A percentile compares a stretch with the other conserved stretches of the same genome.
Conservation (phyloP, 2,329 filamentous ascomycete genomes). For the Paecilomyces sp. region DNA sequence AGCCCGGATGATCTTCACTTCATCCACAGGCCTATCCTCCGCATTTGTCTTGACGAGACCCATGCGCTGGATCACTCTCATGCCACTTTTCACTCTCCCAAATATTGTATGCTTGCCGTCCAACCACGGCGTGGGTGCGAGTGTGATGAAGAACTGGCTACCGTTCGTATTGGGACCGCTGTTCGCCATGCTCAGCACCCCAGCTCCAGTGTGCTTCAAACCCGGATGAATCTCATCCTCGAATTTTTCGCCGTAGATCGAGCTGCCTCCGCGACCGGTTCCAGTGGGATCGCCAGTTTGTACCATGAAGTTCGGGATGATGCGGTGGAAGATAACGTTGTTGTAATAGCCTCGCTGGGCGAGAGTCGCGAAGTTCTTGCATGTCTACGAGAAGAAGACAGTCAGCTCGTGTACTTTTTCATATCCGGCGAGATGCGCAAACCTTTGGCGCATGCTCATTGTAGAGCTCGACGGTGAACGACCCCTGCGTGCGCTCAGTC, state of each 20-base stretch:
- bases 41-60: slow-evolving; percentile 75
- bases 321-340: slow-evolving; percentile 78
- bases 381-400: slow-evolving; percentile 48
- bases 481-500: slow-evolving; percentile 52
- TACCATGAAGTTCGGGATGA: slow-evolving; percentile 95
- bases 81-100: slow-evolving; percentile 75
- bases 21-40: slow-evolving; percentile 74
- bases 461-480: slow-evolving; percentile 85
- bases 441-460: slow-evolving; percentile 72
- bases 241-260: slow-evolving; percentile 90
- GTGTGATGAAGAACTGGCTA: slow-evolving; percentile 90
- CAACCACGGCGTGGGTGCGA: slow-evolving; percentile 91
- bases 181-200: slow-evolving; percentile 95
- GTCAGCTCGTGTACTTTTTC: slow-evolving; percentile 8
- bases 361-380: slow-evolving; percentile 79
- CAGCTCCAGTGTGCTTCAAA: slow-evolving; percentile 87
- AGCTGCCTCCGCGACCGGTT: slow-evolving; percentile 79
- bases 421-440: slow-evolving; percentile 5
- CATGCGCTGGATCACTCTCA: slow-evolving; percentile 79
- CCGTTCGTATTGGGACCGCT: slow-evolving; percentile 89
- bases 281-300: slow-evolving; percentile 93
- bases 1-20: slow-evolving; percentile 72
- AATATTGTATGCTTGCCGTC: slow-evolving; percentile 98
- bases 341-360: slow-evolving; percentile 82
- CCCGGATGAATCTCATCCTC: slow-evolving; percentile 76